phyloP scores from a whole-genome alignment of 164 flowering plant genomes.

The Chimonanthus praecox region DNA sequence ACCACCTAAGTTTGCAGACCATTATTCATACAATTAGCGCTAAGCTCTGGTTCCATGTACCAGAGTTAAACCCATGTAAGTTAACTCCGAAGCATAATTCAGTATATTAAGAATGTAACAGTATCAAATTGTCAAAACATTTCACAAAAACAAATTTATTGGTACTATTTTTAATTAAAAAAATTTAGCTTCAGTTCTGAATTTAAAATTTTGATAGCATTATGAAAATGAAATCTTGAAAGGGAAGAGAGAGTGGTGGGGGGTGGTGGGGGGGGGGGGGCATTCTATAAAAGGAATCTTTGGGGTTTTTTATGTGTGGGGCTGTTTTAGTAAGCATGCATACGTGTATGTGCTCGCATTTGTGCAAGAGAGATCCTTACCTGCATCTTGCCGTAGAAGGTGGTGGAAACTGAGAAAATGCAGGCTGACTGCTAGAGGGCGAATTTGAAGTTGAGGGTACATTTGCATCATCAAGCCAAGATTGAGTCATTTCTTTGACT shows the following conservation, averaged over 20 bases:
- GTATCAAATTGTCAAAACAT: too few species aligned
- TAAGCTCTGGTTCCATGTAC: background rate
- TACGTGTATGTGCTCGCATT: background rate
- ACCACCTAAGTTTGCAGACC: background rate
- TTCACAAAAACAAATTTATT: too few species aligned
- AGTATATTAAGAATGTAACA: background rate
- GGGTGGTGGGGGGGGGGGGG: too few species aligned
- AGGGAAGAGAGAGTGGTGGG: background rate
- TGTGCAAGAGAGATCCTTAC: conserved; percentile 3
- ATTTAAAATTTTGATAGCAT: background rate
- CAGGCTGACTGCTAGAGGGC: conserved; percentile 8
- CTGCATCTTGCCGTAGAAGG: conserved; percentile 13
- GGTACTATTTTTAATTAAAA: too few species aligned
- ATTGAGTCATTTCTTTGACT: conserved; percentile 15
- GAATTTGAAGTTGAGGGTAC: conserved; percentile 13
- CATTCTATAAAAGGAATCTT: background rate
- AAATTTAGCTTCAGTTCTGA: too few species aligned
- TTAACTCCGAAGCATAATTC: background rate
- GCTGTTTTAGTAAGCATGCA: too few species aligned
- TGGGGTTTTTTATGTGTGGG: too few species aligned
- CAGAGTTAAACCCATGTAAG: background rate
- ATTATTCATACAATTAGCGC: background rate
- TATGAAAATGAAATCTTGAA: background rate
- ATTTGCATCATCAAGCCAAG: conserved; percentile 18
- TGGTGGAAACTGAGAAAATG: conserved; percentile 10